A percentile compares a stretch with the other conserved stretches of the same genome.
Conservation (phyloP, 441 rosid genomes). For the Populus hybrid region DNA sequence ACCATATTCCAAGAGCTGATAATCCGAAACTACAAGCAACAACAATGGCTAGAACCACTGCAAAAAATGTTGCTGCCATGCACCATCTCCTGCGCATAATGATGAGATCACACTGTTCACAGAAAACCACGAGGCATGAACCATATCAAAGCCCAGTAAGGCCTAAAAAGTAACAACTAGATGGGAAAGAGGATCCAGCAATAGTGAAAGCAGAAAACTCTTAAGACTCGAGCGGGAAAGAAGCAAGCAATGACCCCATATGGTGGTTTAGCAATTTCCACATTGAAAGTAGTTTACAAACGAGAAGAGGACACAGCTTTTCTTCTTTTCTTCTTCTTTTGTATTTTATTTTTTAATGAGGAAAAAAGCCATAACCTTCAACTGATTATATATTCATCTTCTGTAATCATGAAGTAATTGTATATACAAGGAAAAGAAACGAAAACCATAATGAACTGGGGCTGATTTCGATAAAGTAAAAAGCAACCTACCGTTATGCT, state of each 20-base stretch:
- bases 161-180: background rate
- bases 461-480: background rate
- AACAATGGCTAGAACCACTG: slow-evolving; percentile 24
- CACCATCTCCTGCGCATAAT: slow-evolving; percentile 57
- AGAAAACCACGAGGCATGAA: background rate
- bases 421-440: background rate
- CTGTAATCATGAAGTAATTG: too few species aligned
- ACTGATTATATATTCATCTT: background rate
- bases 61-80: slow-evolving; percentile 37
- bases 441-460: too few species aligned
- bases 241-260: background rate
- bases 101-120: background rate
- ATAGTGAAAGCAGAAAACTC: background rate
- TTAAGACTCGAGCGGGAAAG: background rate
- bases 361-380: background rate
- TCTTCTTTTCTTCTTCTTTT: too few species aligned
- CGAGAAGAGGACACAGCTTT: background rate
- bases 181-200: background rate
- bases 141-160: background rate
- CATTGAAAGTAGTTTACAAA: background rate
- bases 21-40: slow-evolving; percentile 31
- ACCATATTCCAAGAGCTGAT: slow-evolving; percentile 54
- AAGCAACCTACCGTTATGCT: slow-evolving; percentile 35
- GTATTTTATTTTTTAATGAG: background rate
- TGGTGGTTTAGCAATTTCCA: background rate